Conservation (phyloP, 2,329 filamentous ascomycete genomes). For the Verruconis gallopava region DNA sequence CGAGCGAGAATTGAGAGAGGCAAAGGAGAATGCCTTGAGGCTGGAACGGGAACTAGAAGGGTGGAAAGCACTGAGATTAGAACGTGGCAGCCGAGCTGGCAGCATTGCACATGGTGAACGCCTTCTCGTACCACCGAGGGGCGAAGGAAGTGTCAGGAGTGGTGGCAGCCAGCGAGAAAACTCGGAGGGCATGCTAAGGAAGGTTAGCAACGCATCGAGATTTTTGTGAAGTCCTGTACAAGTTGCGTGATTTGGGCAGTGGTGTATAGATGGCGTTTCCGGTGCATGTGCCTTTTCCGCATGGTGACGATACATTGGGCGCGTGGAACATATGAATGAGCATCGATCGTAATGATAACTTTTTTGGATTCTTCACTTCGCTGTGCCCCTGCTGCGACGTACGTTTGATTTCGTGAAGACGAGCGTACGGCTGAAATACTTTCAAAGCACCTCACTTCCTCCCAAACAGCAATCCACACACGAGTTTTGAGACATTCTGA, state of each 20-base stretch:
- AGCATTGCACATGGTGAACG: background rate
- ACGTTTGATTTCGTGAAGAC: too few relatives aligned
- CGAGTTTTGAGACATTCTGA: too few relatives aligned
- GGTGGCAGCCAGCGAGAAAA: background rate
- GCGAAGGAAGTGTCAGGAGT: background rate
- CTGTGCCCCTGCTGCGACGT: too few relatives aligned
- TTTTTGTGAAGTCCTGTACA: background rate
- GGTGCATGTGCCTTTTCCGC: too few relatives aligned
- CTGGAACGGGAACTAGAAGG: constrained; percentile 83
- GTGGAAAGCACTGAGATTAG: constrained; percentile 59
- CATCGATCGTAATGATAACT: too few relatives aligned
- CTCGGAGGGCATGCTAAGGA: background rate
- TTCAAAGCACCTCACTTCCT: too few relatives aligned
- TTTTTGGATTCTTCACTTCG: too few relatives aligned
- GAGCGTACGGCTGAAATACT: too few relatives aligned
- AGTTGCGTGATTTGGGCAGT: background rate
- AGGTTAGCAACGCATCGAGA: background rate
- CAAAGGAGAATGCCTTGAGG: constrained; percentile 65
- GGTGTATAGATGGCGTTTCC: background rate
- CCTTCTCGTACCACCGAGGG: background rate
- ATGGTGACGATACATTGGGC: too few relatives aligned
- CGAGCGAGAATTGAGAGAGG: constrained; percentile 80
- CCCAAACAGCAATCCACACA: too few relatives aligned
- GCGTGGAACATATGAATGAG: too few relatives aligned
- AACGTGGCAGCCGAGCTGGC: constrained; percentile 30